Evolutionary conservation across 2,329 filamentous ascomycete species (phyloP), one percentile per base, ranked within the genome.

Genomic region (Penicillium nordicum): DNA sequence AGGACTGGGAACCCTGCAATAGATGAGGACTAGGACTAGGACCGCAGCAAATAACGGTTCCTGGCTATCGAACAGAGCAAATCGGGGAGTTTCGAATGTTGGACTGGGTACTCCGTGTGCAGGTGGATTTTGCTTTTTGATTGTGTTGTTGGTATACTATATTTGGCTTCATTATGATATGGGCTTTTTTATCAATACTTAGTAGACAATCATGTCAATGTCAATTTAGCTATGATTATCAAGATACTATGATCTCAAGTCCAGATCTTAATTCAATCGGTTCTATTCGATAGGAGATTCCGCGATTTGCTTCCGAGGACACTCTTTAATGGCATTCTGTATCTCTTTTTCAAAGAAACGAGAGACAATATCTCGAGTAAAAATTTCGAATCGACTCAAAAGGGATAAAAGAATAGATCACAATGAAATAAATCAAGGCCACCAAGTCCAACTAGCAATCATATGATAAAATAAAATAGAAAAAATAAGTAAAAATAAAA

Each of bases 21-120:
- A 49, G 10, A 63, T 63, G 29, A 16, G 23, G 43, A 56, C 21
- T 36, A 50, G 51, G 56, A 58, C 62, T 36, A 51, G 56, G 53
- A 58, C 56, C 47, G 52, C 63, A 64, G 52, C 52, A 58, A 65
- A 64, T 61, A 66, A 66, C 63, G 63, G 62, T 63, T 60, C 57
- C 61, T 62, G 57, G 53, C 55, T 29, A 32, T 42, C 41, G 48
- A 40, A 25, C 37, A 53, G 53, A 44, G 57, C 59, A 53, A 63
- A 58, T 66, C 63, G 63, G 61, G 53, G 58, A 66, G 58, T 62
- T 63, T 50, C 1, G 44, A 23, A 12, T 29, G 23, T 42, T 5
- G 12, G 11, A 36, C 50, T 36, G 32, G 32, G 8, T 30, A 27
- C 12, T 11, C 2, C 21, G 34, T 18, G 21, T 34, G 36, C 38